These are phyloP conservation scores for Centella asiatica DNA, from an alignment of 129 eudicot genomes.

Conservation along the genomic window DNA sequence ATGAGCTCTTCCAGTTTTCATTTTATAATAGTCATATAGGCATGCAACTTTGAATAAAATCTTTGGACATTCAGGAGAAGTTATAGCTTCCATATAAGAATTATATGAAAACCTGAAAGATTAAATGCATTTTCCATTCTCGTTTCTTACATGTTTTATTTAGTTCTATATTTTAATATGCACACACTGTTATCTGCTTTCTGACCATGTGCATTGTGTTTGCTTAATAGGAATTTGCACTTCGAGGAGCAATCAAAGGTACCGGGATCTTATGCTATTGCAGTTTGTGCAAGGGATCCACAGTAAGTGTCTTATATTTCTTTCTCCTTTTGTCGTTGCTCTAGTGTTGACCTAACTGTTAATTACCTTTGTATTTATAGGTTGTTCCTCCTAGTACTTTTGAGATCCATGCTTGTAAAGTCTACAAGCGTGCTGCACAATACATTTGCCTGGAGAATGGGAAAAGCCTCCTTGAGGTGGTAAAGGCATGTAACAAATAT, in stretches of 20 bases:
- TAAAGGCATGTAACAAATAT: constrained; percentile 55
- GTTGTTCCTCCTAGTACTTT: constrained; percentile 71
- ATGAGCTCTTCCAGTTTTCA: no score
- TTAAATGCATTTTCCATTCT: no score
- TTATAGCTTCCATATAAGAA: no score
- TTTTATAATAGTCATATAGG: no score
- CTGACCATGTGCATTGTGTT: background rate
- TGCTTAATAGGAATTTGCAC: constrained; percentile 36
- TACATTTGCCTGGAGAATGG: constrained; percentile 83
- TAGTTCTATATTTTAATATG: background rate
- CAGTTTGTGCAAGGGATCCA: constrained; percentile 54
- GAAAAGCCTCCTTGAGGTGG: constrained; percentile 65
- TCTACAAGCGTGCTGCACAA: constrained; percentile 72
- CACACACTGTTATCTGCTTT: background rate
- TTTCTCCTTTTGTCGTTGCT: background rate
- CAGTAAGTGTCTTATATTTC: constrained; percentile 38
- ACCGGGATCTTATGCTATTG: constrained; percentile 78
- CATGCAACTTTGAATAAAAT: background rate
- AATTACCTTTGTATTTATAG: constrained; percentile 24
- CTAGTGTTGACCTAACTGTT: constrained; percentile 3
- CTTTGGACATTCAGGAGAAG: background rate
- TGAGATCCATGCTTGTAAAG: constrained; percentile 80
- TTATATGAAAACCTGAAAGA: no score
- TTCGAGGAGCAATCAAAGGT: constrained; percentile 67
- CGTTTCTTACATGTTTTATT: no score